A percentile compares a stretch with the other conserved stretches of the same genome.
Evolutionary conservation across 495 filamentous ascomycete genomes (phyloP).

Genomic region (Hypoxylon lenormandii): DNA sequence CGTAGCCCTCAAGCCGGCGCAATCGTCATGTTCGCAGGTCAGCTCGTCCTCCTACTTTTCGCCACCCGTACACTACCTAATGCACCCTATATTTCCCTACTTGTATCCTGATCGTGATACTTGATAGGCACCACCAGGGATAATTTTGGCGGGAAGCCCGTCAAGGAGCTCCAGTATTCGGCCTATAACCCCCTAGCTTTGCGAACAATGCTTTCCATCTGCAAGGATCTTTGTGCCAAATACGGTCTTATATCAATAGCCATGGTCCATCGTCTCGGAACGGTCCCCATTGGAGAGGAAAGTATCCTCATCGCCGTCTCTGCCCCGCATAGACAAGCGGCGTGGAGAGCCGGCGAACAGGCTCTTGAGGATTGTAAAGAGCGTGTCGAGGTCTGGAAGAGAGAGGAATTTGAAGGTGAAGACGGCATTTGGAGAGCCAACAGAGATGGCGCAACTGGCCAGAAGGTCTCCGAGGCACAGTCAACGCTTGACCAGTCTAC

Average conservation of each 20-base stretch:
- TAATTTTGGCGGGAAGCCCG: constrained; percentile 78
- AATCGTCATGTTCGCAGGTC: constrained; percentile 86
- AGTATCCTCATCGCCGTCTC: constrained; percentile 92
- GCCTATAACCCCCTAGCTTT: constrained; percentile 83
- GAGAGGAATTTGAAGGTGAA: constrained; percentile 84
- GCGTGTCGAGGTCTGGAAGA: constrained; percentile 93
- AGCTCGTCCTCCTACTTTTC: constrained; percentile 9
- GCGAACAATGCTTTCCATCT: constrained; percentile 78
- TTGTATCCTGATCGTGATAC: constrained; percentile 30
- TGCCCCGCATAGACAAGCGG: constrained; percentile 84
- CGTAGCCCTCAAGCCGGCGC: constrained; percentile 85
- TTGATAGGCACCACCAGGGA: constrained; percentile 83
- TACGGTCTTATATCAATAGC: constrained; percentile 76
- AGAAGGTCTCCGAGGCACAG: constrained; percentile 50
- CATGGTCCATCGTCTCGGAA: constrained; percentile 87
- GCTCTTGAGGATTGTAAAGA: constrained; percentile 88
- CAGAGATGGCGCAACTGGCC: constrained; percentile 75
- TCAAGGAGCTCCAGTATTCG: constrained; percentile 82
- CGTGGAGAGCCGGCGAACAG: constrained; percentile 90
- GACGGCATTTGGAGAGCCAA: constrained; percentile 93
- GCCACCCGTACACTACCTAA: no score
- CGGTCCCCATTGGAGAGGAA: constrained; percentile 87
- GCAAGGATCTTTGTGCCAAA: constrained; percentile 65
- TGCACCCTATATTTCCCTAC: not conserved
- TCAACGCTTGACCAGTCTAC: not conserved